A percentile compares a stretch with the other conserved stretches of the same genome.
phyloP scores from a whole-genome alignment of 2,329 filamentous ascomycete species.

The Sclerotinia nivalis region DNA sequence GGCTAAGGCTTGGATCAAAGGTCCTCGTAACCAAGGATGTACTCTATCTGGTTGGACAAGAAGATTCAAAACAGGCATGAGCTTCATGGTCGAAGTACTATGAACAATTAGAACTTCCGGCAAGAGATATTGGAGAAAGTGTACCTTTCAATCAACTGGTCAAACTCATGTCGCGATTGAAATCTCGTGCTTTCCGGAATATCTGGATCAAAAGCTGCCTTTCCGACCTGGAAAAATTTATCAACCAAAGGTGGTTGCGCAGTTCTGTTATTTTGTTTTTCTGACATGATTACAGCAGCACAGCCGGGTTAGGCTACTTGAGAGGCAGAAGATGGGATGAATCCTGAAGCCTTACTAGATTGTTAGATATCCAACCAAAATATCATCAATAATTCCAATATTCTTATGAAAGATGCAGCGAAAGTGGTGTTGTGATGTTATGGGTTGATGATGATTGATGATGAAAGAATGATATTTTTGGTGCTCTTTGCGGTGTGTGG shows the following conservation, averaged over 20 bases:
- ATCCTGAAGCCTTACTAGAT: background rate
- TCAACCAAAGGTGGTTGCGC: slow-evolving; percentile 36
- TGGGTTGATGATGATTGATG: background rate
- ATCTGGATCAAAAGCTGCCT: slow-evolving; percentile 38
- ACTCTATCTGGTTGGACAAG: slow-evolving; percentile 62
- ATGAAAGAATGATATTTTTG: slow-evolving; percentile 1
- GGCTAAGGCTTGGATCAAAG: slow-evolving; percentile 59
- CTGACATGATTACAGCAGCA: background rate
- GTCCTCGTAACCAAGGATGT: slow-evolving; percentile 60
- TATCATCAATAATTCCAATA: too few species aligned
- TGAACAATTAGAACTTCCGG: slow-evolving; percentile 25
- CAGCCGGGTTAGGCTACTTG: background rate
- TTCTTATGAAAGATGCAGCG: background rate
- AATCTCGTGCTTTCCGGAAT: slow-evolving; percentile 28
- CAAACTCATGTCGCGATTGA: slow-evolving; percentile 6
- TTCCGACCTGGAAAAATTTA: slow-evolving; percentile 36
- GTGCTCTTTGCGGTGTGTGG: background rate
- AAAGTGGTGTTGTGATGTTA: background rate
- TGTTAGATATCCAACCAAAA: background rate
- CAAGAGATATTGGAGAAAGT: background rate
- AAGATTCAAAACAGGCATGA: slow-evolving; percentile 63
- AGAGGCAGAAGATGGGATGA: background rate
- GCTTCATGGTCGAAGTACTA: slow-evolving; percentile 51
- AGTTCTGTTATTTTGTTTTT: slow-evolving; percentile 9
- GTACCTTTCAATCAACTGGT: slow-evolving; percentile 33